These are phyloP conservation scores for Zalerion maritima DNA, from an alignment of 495 filamentous ascomycete species.

Conservation along the genomic window DNA sequence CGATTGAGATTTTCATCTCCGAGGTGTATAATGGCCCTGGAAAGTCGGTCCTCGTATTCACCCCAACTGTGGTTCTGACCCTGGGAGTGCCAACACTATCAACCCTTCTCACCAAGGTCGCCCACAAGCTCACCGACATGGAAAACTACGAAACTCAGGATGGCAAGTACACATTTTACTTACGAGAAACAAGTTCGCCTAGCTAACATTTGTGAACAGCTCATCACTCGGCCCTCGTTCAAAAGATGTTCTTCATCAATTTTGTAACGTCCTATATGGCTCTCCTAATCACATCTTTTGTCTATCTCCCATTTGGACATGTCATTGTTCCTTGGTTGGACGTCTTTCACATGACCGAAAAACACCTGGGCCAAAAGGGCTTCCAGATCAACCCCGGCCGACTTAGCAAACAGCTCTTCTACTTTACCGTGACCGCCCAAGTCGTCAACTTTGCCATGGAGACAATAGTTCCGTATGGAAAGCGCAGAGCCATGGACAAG, in stretches of 20 bases:
- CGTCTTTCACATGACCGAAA: conserved; percentile 64
- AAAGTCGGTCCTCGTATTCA: conserved; percentile 75
- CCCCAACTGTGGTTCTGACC: conserved; percentile 79
- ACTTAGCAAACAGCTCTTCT: conserved; percentile 84
- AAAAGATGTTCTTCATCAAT: conserved; percentile 90
- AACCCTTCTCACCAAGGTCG: conserved; percentile 58
- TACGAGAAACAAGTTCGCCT: background rate
- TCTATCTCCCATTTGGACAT: conserved; percentile 89
- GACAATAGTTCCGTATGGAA: conserved; percentile 70
- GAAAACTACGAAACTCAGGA: conserved; percentile 88
- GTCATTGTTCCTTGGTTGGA: conserved; percentile 81
- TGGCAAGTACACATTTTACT: conserved; percentile 16
- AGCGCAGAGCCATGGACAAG: conserved; percentile 56
- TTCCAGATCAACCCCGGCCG: conserved; percentile 79
- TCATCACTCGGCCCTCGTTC: conserved; percentile 68
- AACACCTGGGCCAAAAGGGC: conserved; percentile 45
- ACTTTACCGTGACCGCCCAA: conserved; percentile 93
- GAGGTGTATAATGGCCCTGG: conserved; percentile 88
- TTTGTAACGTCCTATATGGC: conserved; percentile 95
- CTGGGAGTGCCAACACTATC: conserved; percentile 65
- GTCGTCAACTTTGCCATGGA: conserved; percentile 80
- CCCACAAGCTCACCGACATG: conserved; percentile 63
- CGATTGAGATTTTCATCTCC: conserved; percentile 89
- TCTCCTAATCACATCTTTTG: conserved; percentile 84
- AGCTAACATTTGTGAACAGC: conserved; percentile 14